Percentiles rank a stretch among this genome's conserved stretches.
phyloP scores from a whole-genome alignment of 768 basidiomycete species.

The Xerocomellus dryophilus region DNA sequence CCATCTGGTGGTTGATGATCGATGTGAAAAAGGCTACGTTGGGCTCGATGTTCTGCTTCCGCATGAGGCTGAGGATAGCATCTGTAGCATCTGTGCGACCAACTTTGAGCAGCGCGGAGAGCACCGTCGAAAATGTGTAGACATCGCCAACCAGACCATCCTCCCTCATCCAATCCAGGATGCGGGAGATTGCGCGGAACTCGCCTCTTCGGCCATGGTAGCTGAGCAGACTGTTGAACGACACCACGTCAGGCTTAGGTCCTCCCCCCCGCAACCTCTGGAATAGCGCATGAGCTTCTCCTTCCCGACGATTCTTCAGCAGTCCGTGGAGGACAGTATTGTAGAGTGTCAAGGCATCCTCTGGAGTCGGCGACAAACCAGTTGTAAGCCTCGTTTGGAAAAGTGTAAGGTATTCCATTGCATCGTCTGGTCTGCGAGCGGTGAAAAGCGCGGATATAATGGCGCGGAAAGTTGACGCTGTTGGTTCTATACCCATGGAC shows the following conservation, averaged over 20 bases:
- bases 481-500: constrained; percentile 53
- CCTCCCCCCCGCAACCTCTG: constrained; percentile 46
- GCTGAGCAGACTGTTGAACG: constrained; percentile 78
- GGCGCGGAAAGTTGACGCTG: constrained; percentile 63
- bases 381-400: constrained; percentile 38
- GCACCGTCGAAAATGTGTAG: constrained; percentile 83
- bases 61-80: constrained; percentile 70
- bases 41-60: constrained; percentile 65
- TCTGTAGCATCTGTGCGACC: constrained; percentile 64
- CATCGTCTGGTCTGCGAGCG: constrained; percentile 48
- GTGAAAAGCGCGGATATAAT: constrained; percentile 62
- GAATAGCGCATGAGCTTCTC: constrained; percentile 43
- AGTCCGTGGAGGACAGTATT: constrained; percentile 76
- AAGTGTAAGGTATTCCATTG: constrained; percentile 46
- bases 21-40: constrained; percentile 76
- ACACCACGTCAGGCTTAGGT: constrained; percentile 65
- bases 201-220: constrained; percentile 64
- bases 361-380: constrained; percentile 25
- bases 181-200: constrained; percentile 54
- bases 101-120: constrained; percentile 70
- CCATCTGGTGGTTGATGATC: constrained; percentile 74
- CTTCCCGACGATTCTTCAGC: constrained; percentile 42
- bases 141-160: constrained; percentile 66
- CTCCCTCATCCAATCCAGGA: constrained; percentile 56
- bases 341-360: constrained; percentile 47